Base-by-base conservation (phyloP, 1,284 basidiomycete species). In the Sanguinoderma infundibulare region DNA sequence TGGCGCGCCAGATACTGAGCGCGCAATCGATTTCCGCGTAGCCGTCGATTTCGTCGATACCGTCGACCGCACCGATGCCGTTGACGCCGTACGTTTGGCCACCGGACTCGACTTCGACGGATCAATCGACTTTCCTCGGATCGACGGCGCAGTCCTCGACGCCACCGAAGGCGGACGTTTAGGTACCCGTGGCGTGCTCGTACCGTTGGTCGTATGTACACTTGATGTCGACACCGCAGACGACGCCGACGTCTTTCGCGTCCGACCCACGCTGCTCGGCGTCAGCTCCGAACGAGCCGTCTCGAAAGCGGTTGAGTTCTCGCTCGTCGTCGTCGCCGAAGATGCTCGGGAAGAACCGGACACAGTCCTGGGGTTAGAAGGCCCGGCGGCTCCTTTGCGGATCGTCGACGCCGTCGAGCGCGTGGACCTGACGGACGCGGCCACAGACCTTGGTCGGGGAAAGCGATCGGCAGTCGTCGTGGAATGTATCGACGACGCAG, bases 241-340 rank as follows among this genome's bases (percentile, higher is more conserved):
- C 4, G 78, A 74, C 9, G 76, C 69, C 1, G 82, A 84, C 1
- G 71, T 62, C 57, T 78, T 77, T n/a, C 83, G 76, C 15, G 76
- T 76, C n/a, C 81, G 75, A 0, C 70, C 60, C 3, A 72, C 67
- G 34, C 76, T 71, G 17, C 73, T 74, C 44, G 77, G 72, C 0
- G 76, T 74, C 24, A 74, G 60, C 34, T 84, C 82, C 0, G 80
- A 79, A 17, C 69, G 75, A 24, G 88, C 86, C 0, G 86, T 89
- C 59, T 83, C 83, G 72, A 86, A 90, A 1, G 83, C 81, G 0
- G 78, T 79, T 2, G 81, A 80, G 15, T 76, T 81, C 2, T 85
- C 83, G 49, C 80, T 86, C 4, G 78, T 78, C 4, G 60, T 64
- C 0, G 62, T 46, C 0, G 76, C 77, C n/a, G 84, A 84, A 26